Base-by-base conservation (phyloP, 208 protist species). In the Trypanosoma boissoni region DNA sequence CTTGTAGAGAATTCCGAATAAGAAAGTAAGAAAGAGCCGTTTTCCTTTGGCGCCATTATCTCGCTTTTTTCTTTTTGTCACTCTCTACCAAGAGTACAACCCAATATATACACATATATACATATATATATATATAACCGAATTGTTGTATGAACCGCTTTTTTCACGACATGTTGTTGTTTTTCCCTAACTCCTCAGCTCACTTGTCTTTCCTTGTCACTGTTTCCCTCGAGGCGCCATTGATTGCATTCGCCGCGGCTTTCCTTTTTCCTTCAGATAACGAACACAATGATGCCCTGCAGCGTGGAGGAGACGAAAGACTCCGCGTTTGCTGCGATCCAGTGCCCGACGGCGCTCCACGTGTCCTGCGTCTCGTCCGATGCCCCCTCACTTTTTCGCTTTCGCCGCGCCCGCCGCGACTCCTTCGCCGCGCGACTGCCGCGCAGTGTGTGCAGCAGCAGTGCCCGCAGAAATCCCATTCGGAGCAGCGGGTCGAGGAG, bases 231-330 rank as follows among this genome's bases (percentile, higher is more conserved):
- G n/a, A n/a, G n/a, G n/a, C n/a, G n/a, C n/a, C n/a, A n/a, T n/a
- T n/a, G n/a, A n/a, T n/a, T n/a, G n/a, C n/a, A n/a, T n/a, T n/a
- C n/a, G n/a, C n/a, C n/a, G n/a, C n/a, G n/a, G n/a, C n/a, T 46
- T 16, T 45, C 34, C 36, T 49, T 18, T 46, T 8, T n/a, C 24
- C 2, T 23, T 37, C 49, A 66, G 6, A 68, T 20, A 8, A 61
- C 45, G 36, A 68, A 68, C 1, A 61, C 45, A 51, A 68, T 55
- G 18, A 68, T 60, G 26, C 54, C 54, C 7, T 68, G 53, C 7
- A 68, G 18, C 0, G 62, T 49, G 24, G 24, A 68, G 6, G 29
- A 7, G 10, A 61, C 18, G 14, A 68, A 36, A 16, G 53, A 39
- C 34, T 59, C 54, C 29, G 53, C 26, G 16, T 61, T 59, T 7